Evolutionary conservation across 2,329 filamentous ascomycete species (phyloP).

Genomic region (Verticillium klebahnii): DNA sequence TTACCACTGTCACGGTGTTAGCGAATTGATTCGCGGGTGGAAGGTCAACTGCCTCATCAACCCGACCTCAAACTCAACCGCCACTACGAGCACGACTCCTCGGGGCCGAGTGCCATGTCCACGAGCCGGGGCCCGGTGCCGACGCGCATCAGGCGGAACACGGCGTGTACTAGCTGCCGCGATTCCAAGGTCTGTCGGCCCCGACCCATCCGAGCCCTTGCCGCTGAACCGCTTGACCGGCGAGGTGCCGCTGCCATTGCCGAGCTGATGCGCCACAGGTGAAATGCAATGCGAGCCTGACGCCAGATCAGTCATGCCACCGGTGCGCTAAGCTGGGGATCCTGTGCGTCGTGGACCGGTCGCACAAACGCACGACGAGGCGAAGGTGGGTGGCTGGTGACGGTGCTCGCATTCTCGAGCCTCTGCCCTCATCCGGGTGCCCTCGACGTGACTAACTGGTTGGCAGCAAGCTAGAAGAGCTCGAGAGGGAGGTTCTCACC

Average conservation of each 20-base stretch:
- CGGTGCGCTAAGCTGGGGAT: conserved; percentile 39
- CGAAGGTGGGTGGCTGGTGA: conserved; percentile 28
- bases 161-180: conserved; percentile 25
- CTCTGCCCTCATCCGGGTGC: too few species aligned
- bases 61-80: too few species aligned
- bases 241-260: background rate
- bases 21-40: too few species aligned
- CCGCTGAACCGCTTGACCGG: background rate
- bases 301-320: conserved; percentile 35
- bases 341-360: conserved; percentile 40
- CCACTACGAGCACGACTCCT: too few species aligned
- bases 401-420: too few species aligned
- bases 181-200: conserved; percentile 27
- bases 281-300: conserved; percentile 35
- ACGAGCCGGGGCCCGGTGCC: conserved; percentile 9
- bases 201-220: background rate
- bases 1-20: too few species aligned
- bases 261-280: conserved; percentile 26
- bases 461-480: conserved; percentile 45
- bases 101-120: background rate
- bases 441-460: background rate
- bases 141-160: conserved; percentile 23
- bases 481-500: conserved; percentile 16
- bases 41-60: too few species aligned
- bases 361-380: conserved; percentile 40